Evolutionary conservation across 495 filamentous ascomycete species (phyloP).

Genomic region (Hyaloscypha finlandica): DNA sequence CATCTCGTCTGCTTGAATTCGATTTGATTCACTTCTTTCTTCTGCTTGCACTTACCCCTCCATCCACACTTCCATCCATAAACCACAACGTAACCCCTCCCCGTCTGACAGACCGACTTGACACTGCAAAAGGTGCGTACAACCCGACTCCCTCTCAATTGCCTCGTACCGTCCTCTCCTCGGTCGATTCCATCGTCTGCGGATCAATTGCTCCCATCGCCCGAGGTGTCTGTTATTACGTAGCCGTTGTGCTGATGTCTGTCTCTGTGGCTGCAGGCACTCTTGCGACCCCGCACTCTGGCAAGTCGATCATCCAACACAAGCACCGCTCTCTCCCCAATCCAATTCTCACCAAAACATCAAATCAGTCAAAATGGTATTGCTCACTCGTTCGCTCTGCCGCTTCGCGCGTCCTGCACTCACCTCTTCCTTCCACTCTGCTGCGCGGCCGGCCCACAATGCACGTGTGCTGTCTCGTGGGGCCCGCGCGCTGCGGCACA

Average conservation of each 20-base stretch:
- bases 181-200: not conserved
- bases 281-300: conserved; percentile 13
- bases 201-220: not conserved
- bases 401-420: conserved; percentile 34
- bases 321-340: not conserved
- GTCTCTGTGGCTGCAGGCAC: conserved; percentile 1
- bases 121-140: not conserved
- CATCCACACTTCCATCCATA: too few species aligned
- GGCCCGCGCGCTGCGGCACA: conserved; percentile 32
- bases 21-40: not conserved
- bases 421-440: conserved; percentile 12
- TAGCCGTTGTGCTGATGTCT: not conserved
- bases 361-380: conserved; percentile 53
- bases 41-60: not conserved
- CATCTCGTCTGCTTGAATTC: not conserved
- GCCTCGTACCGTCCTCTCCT: not conserved
- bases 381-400: conserved; percentile 41
- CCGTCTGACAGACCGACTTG: not conserved
- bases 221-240: not conserved
- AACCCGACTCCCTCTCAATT: not conserved
- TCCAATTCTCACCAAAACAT: not conserved
- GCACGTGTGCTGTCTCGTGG: conserved; percentile 33
- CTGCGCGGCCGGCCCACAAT: conserved; percentile 15
- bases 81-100: conserved; percentile 1
- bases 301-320: not conserved